These are phyloP conservation scores for Rhododendron molle DNA, from an alignment of 148 eudicot species.

Conservation along the genomic window DNA sequence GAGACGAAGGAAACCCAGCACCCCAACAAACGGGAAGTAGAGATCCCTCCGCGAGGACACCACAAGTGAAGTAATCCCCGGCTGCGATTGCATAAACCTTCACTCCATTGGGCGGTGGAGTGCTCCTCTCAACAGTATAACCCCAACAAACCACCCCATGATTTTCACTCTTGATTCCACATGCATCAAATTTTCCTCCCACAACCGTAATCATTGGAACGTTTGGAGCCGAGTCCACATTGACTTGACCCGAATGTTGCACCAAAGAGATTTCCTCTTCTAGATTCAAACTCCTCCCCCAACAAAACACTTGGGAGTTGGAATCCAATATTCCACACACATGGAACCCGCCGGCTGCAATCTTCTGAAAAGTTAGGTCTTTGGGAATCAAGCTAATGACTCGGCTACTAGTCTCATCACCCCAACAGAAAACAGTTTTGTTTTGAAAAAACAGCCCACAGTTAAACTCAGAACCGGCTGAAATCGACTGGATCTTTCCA, in stretches of 20 bases:
- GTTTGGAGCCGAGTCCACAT: conserved; percentile 52
- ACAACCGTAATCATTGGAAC: conserved; percentile 65
- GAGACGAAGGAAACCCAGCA: conserved; percentile 54
- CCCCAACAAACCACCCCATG: conserved; percentile 83
- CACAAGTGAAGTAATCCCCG: conserved; percentile 94
- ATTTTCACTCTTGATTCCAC: conserved; percentile 66
- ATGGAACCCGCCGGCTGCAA: conserved; percentile 89
- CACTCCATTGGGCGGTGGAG: conserved; percentile 47
- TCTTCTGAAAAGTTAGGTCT: conserved; percentile 40
- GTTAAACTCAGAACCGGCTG: conserved; percentile 84
- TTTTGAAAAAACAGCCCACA: conserved; percentile 75
- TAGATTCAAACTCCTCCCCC: conserved; percentile 66
- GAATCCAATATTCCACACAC: conserved; percentile 73
- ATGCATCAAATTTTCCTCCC: conserved; percentile 83
- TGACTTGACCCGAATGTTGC: conserved; percentile 27
- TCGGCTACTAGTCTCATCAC: conserved; percentile 62
- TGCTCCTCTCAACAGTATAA: conserved; percentile 38
- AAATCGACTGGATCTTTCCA: conserved; percentile 64
- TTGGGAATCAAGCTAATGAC: conserved; percentile 58
- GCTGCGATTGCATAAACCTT: conserved; percentile 59
- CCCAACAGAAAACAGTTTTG: conserved; percentile 82
- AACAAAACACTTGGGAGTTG: conserved; percentile 47
- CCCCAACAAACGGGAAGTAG: conserved; percentile 81
- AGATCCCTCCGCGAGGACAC: conserved; percentile 44
- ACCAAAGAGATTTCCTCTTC: conserved; percentile 41